These are phyloP conservation scores for Colletotrichum gigasporum DNA, from an alignment of 2,329 filamentous ascomycete species.

Conservation along the genomic window DNA sequence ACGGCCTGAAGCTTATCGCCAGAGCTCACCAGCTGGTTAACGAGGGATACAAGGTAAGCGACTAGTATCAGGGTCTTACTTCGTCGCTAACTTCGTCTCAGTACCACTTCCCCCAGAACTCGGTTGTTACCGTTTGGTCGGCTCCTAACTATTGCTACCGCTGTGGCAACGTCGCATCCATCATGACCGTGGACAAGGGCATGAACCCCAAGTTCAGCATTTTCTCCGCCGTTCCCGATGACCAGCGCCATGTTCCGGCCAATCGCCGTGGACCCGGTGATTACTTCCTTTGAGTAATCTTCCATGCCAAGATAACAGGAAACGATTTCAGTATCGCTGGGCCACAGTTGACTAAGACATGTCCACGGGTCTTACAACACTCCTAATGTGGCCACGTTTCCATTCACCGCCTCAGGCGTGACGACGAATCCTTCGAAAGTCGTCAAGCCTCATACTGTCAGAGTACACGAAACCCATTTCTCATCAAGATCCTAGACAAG, in stretches of 20 bases:
- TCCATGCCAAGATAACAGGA: not conserved
- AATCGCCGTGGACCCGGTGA: slow-evolving; percentile 74
- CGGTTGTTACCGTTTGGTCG: slow-evolving; percentile 97
- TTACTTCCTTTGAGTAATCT: slow-evolving; percentile 68
- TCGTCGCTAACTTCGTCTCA: slow-evolving; percentile 46
- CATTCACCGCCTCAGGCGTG: not conserved
- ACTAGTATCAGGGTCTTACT: not conserved
- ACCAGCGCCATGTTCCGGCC: slow-evolving; percentile 81
- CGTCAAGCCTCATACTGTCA: not conserved
- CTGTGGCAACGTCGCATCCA: slow-evolving; percentile 96
- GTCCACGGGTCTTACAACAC: not conserved
- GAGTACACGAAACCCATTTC: not conserved
- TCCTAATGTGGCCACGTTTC: not conserved
- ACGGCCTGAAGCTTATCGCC: slow-evolving; percentile 93
- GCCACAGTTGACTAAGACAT: not conserved
- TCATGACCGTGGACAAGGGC: slow-evolving; percentile 89
- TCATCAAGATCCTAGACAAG: not conserved
- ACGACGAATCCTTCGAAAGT: not conserved
- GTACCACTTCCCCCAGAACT: slow-evolving; percentile 95
- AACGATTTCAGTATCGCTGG: not conserved
- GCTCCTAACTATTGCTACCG: slow-evolving; percentile 96
- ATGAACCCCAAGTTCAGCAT: slow-evolving; percentile 92
- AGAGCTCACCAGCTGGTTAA: slow-evolving; percentile 98
- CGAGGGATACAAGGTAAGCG: slow-evolving; percentile 89
- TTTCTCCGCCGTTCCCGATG: slow-evolving; percentile 88